A percentile compares a stretch with the other conserved stretches of the same genome.
Conservation (phyloP, 139 green algal genomes). For the Trebouxia sp. region DNA sequence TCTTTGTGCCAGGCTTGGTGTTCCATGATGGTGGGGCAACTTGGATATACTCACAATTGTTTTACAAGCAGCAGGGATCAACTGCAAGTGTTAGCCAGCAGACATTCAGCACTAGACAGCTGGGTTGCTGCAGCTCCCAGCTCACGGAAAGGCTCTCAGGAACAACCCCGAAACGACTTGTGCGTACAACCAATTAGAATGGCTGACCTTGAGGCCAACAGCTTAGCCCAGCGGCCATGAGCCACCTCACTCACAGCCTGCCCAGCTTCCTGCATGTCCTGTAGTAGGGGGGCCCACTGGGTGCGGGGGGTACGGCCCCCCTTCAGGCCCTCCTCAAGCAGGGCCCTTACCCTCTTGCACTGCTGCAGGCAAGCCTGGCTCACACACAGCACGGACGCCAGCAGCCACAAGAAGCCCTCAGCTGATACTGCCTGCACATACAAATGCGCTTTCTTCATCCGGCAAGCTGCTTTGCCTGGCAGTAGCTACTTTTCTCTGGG, state of each 20-base stretch:
- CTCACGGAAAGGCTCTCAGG: no score
- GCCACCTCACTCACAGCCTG: slow-evolving; percentile 68
- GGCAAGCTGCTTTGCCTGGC: no score
- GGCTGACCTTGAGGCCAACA: slow-evolving; percentile 53
- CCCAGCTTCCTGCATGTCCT: slow-evolving; percentile 37
- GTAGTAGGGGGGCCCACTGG: slow-evolving; percentile 17
- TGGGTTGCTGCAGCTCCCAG: no score
- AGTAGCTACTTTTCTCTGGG: no score
- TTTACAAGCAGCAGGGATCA: no score
- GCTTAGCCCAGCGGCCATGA: slow-evolving; percentile 69
- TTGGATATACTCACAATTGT: no score
- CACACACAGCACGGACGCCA: slow-evolving; percentile 51
- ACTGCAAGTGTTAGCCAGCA: no score
- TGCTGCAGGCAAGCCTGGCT: slow-evolving; percentile 48
- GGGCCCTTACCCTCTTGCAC: neutral
- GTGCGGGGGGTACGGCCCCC: neutral
- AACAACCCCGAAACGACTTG: no score
- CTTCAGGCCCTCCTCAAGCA: slow-evolving; percentile 12
- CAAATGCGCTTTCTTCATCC: no score
- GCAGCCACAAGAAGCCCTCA: slow-evolving; percentile 61
- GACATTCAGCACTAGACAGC: no score
- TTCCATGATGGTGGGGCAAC: no score
- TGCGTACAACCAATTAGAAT: neutral
- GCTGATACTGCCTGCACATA: slow-evolving; percentile 46
- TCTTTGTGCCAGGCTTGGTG: no score